Evolutionary conservation across 805 yeast genomes (phyloP).

Genomic region (Yarrowia sp.): DNA sequence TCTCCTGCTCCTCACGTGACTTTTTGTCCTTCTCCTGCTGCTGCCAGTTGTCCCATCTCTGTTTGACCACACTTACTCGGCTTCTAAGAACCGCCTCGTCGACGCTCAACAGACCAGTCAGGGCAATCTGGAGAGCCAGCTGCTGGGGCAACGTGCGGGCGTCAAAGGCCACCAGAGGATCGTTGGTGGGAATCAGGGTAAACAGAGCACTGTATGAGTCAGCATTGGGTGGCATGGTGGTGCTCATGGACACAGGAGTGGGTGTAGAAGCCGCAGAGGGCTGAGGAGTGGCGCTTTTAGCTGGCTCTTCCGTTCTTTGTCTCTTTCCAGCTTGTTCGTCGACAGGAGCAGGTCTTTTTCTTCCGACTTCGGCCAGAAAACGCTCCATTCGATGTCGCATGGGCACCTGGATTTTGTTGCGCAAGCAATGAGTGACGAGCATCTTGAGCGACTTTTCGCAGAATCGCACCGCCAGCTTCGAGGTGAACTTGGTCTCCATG

Average conservation of each 20-base stretch:
- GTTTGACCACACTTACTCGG: constrained; percentile 72
- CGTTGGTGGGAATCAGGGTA: constrained; percentile 65
- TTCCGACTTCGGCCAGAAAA: constrained; percentile 18
- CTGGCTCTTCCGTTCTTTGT: constrained; percentile 41
- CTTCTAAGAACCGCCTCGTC: constrained; percentile 61
- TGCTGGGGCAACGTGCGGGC: constrained; percentile 70
- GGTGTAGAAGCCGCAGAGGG: constrained; percentile 16
- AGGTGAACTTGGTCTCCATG: constrained; percentile 11
- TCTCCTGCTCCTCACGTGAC: background rate
- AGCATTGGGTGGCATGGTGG: constrained; percentile 45
- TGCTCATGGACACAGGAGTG: constrained; percentile 17
- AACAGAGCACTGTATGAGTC: constrained; percentile 65
- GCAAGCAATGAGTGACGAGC: constrained; percentile 26
- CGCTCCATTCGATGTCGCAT: constrained; percentile 28
- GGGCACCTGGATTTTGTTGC: constrained; percentile 13
- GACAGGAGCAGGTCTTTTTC: constrained; percentile 48
- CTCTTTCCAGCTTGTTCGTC: constrained; percentile 46
- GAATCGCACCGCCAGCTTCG: constrained; percentile 28
- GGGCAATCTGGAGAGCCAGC: constrained; percentile 67
- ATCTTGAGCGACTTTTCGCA: constrained; percentile 33
- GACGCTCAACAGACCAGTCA: constrained; percentile 66
- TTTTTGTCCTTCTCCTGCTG: constrained; percentile 46
- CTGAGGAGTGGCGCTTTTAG: background rate
- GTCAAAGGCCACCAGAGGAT: constrained; percentile 72
- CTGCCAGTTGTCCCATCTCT: constrained; percentile 63